phyloP scores from a whole-genome alignment of 78 protist genomes.

The Dictyostelium citrinum region DNA sequence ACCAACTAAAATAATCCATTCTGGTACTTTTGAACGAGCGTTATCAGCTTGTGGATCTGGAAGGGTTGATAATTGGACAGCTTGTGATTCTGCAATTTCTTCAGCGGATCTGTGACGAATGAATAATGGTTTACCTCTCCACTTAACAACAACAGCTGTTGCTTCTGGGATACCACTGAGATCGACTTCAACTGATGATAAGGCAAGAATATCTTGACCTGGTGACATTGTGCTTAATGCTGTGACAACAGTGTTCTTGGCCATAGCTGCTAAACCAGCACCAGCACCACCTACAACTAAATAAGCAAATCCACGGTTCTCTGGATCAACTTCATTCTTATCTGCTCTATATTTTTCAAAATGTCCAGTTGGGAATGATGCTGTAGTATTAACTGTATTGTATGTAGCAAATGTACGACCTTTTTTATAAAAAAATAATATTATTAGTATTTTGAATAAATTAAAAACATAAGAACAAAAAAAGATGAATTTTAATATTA shows the following conservation, averaged over 20 bases:
- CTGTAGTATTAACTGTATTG: conserved; percentile 29
- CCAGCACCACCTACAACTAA: conserved; percentile 77
- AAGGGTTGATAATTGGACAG: conserved; percentile 40
- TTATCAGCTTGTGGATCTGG: conserved; percentile 68
- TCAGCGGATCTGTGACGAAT: conserved; percentile 82
- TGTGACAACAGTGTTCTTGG: conserved; percentile 72
- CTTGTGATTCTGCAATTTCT: conserved; percentile 65
- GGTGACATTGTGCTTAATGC: conserved; percentile 73
- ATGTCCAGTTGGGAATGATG: conserved; percentile 56
- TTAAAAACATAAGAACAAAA: too few species aligned
- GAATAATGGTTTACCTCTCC: conserved; percentile 95
- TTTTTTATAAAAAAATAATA: not conserved
- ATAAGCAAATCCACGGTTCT: conserved; percentile 74
- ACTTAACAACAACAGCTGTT: conserved; percentile 78
- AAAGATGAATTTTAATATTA: too few species aligned
- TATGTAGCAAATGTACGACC: conserved; percentile 14
- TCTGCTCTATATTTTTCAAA: conserved; percentile 56
- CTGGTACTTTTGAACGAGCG: conserved; percentile 83
- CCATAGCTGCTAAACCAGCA: conserved; percentile 72
- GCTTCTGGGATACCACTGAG: conserved; percentile 78
- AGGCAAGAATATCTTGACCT: conserved; percentile 85
- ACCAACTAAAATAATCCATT: conserved; percentile 93
- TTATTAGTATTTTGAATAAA: not conserved
- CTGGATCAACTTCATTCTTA: conserved; percentile 23
- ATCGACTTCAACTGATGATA: conserved; percentile 88